Evolutionary conservation across 345 rosid genomes (phyloP).

Genomic region (Euphorbia lathyris): DNA sequence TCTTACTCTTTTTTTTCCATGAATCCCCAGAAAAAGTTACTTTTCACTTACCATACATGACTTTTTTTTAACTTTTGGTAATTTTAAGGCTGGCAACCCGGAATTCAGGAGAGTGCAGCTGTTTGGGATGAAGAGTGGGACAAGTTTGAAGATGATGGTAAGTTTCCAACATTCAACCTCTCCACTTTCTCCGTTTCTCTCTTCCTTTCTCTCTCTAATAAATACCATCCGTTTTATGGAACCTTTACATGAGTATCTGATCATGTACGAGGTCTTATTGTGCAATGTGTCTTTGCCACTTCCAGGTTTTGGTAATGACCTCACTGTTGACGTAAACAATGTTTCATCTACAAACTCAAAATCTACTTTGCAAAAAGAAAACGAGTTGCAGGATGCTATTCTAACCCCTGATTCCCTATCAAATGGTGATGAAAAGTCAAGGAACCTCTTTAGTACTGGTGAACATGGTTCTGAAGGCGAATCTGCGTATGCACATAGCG

Average conservation of each 20-base stretch:
- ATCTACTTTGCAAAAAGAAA: slow-evolving; percentile 42
- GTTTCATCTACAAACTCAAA: slow-evolving; percentile 36
- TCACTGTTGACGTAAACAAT: slow-evolving; percentile 50
- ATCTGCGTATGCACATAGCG: slow-evolving; percentile 61
- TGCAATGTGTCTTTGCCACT: slow-evolving; percentile 16
- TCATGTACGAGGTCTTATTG: slow-evolving; percentile 12
- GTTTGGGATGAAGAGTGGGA: slow-evolving; percentile 99
- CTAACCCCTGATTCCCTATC: slow-evolving; percentile 49
- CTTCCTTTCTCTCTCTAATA: slow-evolving; percentile 2
- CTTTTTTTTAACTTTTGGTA: background rate
- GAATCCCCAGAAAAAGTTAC: background rate
- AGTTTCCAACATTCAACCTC: slow-evolving; percentile 4
- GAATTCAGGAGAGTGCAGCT: slow-evolving; percentile 80
- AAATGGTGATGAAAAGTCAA: slow-evolving; percentile 45
- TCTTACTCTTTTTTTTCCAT: background rate
- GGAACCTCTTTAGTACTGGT: slow-evolving; percentile 37
- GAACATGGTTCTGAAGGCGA: slow-evolving; percentile 57
- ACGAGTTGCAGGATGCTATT: slow-evolving; percentile 48
- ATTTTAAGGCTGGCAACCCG: slow-evolving; percentile 91
- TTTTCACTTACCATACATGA: slow-evolving; percentile 1
- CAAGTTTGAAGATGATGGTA: slow-evolving; percentile 97
- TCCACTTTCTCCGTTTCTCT: background rate
- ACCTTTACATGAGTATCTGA: slow-evolving; percentile 9
- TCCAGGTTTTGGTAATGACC: slow-evolving; percentile 85
- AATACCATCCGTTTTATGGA: slow-evolving; percentile 5